Percentiles rank a stretch among this genome's conserved stretches.
These are phyloP conservation scores for Coelastrella sp. DNA, from an alignment of 139 green algal species.

Conservation along the genomic window DNA sequence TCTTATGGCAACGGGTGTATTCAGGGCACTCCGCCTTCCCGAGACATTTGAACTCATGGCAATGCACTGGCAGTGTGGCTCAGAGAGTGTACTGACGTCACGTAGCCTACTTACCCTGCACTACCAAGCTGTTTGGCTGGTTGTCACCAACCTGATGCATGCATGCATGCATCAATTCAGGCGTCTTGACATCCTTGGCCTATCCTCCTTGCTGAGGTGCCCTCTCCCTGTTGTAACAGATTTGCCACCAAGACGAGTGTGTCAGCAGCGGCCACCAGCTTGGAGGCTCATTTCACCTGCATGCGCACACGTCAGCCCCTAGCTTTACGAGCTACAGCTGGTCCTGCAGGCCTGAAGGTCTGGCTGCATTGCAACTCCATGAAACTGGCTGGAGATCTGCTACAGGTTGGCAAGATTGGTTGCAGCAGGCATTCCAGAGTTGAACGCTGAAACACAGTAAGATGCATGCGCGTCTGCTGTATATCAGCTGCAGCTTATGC, in stretches of 20 bases:
- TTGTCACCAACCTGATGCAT: no score
- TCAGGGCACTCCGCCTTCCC: no score
- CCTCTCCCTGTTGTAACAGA: background rate
- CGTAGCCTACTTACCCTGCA: no score
- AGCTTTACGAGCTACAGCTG: slow-evolving; percentile 47
- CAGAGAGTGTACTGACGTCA: no score
- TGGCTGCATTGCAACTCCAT: slow-evolving; percentile 74
- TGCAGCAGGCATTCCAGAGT: no score
- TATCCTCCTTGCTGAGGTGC: background rate
- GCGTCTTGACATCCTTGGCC: no score
- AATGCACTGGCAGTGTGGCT: no score
- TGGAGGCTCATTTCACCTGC: slow-evolving; percentile 65
- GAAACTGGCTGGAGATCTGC: slow-evolving; percentile 74
- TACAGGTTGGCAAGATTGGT: background rate
- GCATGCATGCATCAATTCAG: no score
- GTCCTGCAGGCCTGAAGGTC: slow-evolving; percentile 53
- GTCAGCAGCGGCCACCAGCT: slow-evolving; percentile 28
- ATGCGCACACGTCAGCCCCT: slow-evolving; percentile 63
- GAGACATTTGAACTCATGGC: no score
- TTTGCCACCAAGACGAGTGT: background rate
- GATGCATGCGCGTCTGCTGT: background rate
- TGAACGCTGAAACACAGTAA: no score
- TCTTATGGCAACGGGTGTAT: background rate
- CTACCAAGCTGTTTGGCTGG: no score
- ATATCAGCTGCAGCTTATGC: background rate